phyloP scores from a whole-genome alignment of 371 early-diverging fungal species.

The Syncephalastrum racemosum region DNA sequence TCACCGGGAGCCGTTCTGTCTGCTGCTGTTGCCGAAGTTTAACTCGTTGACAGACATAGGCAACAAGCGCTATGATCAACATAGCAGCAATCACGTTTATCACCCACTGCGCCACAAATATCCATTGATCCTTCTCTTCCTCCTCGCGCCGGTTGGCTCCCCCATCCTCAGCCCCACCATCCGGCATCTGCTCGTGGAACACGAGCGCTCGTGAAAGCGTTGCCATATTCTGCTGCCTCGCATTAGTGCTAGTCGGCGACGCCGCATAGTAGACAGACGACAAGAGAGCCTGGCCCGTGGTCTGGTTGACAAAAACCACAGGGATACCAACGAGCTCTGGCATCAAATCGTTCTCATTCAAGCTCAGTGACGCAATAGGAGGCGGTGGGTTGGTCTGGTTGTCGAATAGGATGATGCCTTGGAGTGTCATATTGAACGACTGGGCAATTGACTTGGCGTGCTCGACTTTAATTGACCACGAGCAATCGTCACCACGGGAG shows the following conservation, averaged over 20 bases:
- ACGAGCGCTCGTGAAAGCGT: background rate
- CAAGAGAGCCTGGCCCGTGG: conserved; percentile 6
- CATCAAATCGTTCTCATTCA: conserved; percentile 7
- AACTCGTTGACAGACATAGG: conserved; percentile 10
- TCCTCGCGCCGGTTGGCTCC: background rate
- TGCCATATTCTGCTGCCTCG: no score
- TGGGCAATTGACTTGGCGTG: conserved; percentile 7
- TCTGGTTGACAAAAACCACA: conserved; percentile 8
- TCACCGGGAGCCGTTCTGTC: background rate
- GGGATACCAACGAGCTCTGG: background rate
- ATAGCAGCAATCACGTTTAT: conserved; percentile 14
- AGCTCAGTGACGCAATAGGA: background rate
- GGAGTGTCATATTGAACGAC: conserved; percentile 7
- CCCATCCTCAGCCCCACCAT: no score
- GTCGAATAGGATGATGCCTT: conserved; percentile 14
- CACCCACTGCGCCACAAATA: conserved; percentile 11
- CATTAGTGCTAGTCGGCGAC: background rate
- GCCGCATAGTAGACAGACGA: conserved; percentile 3
- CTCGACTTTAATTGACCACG: conserved; percentile 15
- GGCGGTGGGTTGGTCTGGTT: background rate
- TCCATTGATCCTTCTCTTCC: conserved; percentile 2
- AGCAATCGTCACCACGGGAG: conserved; percentile 11
- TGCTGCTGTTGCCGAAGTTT: background rate
- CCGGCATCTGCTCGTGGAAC: background rate
- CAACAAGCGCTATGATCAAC: conserved; percentile 6